Base-by-base conservation (phyloP, 495 filamentous ascomycete species). In the Penicillium odoratum region DNA sequence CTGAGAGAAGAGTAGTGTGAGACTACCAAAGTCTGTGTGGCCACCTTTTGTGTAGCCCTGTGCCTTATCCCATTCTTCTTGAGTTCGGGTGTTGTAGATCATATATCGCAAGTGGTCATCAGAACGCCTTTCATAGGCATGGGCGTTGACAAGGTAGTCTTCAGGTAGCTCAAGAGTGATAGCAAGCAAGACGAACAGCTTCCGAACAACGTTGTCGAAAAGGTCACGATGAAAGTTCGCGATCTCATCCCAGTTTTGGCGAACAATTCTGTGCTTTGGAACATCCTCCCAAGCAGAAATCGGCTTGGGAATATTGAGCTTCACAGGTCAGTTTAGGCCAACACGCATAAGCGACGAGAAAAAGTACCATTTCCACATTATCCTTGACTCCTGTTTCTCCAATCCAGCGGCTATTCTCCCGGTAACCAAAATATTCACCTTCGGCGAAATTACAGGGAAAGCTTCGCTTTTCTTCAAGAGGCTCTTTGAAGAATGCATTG, bases 1-100 rank as follows among this genome's bases (percentile, higher is more conserved):
- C 55, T 85, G 82, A 30, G 77, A 71, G 69, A 82, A 84, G 0
- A 84, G 67, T n/a, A 85, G 62, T 0, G 81, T 84, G 30, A 83
- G 49, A 29, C 71, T 78, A 28, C 78, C 78, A 54, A 81, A 83
- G 63, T 85, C 82, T 10, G 79, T 83, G 59, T 84, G 81, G 1
- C 79, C 81, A n/a, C 74, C 69, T 7, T 67, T 68, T 50, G 73
- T 78, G 25, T 75, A 70, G 45, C 69, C 73, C 33, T 77, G 70
- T 16, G 63, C 71, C 11, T 71, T 70, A 4, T 67, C 78, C 51
- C 77, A 71, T 45, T 81, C 79, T 43, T 80, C 80, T 3, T 70
- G 65, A 0, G 73, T 72, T 7, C 81, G 77, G 0, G 73, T 68
- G 54, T 76, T 69, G 62, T 83, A 84, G 53, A 79, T 78, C 81